These are phyloP conservation scores for Gossypium australe DNA, from an alignment of 345 rosid genomes.

Conservation along the genomic window DNA sequence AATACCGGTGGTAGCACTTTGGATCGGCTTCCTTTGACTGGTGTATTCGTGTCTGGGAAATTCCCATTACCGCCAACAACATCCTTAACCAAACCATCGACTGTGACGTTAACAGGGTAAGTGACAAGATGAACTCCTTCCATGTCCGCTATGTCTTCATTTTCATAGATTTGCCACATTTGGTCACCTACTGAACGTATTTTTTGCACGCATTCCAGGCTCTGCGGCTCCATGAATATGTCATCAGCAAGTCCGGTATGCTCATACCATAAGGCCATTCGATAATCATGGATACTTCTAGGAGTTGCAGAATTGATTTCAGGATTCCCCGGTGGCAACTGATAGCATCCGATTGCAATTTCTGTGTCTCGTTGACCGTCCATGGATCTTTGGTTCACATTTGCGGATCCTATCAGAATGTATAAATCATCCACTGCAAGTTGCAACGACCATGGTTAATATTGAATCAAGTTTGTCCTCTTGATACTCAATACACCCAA, in stretches of 20 bases:
- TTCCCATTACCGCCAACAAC: constrained; percentile 29
- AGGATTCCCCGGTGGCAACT: constrained; percentile 17
- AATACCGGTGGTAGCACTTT: constrained; percentile 56
- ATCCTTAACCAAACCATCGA: constrained; percentile 54
- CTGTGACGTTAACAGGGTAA: constrained; percentile 51
- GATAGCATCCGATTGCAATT: constrained; percentile 76
- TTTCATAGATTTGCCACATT: constrained; percentile 70
- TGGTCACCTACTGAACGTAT: constrained; percentile 45
- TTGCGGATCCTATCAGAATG: constrained; percentile 74
- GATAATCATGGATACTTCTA: constrained; percentile 40
- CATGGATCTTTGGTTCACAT: constrained; percentile 88
- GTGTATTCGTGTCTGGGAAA: constrained; percentile 75
- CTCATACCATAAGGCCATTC: constrained; percentile 73
- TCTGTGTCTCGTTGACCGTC: constrained; percentile 85
- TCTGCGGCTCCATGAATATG: constrained; percentile 45
- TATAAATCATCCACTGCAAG: constrained; percentile 64
- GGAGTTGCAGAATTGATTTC: not conserved
- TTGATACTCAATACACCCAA: too few species aligned
- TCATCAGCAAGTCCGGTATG: constrained; percentile 48
- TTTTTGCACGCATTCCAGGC: constrained; percentile 49
- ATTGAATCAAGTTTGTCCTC: too few species aligned
- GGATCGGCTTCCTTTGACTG: constrained; percentile 68
- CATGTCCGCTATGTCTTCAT: constrained; percentile 69
- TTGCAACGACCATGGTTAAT: not conserved
- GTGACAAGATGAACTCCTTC: constrained; percentile 62